Percentiles rank a stretch among this genome's conserved stretches.
Evolutionary conservation across 148 eudicot species (phyloP).

Genomic region (Fagopyrum tataricum): DNA sequence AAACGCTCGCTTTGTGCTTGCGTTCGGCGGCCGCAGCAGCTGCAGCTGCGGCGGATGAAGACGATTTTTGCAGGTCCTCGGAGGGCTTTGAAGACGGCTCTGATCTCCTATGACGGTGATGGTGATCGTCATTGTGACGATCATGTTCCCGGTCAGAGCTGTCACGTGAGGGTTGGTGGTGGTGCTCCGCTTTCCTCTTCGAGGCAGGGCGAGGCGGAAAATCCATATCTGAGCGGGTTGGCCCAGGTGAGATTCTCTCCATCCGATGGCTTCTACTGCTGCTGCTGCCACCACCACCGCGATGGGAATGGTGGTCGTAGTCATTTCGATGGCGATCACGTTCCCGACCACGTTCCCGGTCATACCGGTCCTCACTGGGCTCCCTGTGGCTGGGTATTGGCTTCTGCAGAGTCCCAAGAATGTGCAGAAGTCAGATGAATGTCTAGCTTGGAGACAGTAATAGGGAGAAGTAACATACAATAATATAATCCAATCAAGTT

Average conservation of each 20-base stretch:
- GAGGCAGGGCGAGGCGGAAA: slow-evolving; percentile 31
- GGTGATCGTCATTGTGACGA: slow-evolving; percentile 18
- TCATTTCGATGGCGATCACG: slow-evolving; percentile 17
- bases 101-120: slow-evolving; percentile 23
- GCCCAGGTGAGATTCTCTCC: slow-evolving; percentile 35
- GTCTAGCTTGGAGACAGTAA: neutral
- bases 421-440: neutral
- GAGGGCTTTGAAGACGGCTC: slow-evolving; percentile 27
- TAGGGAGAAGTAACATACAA: neutral
- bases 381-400: slow-evolving; percentile 21
- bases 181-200: slow-evolving; percentile 39
- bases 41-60: slow-evolving; percentile 17
- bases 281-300: slow-evolving; percentile 6
- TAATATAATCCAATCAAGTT: neutral
- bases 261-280: slow-evolving; percentile 24
- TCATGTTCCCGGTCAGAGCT: slow-evolving; percentile 2
- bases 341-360: slow-evolving; percentile 8
- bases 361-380: slow-evolving; percentile 25
- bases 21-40: slow-evolving; percentile 25
- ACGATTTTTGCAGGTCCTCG: slow-evolving; percentile 9
- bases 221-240: slow-evolving; percentile 35
- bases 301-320: slow-evolving; percentile 23
- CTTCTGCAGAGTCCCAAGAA: slow-evolving; percentile 33
- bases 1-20: slow-evolving; percentile 61
- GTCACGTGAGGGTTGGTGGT: slow-evolving; percentile 12